These are phyloP conservation scores for Phlebopus sp. DNA, from an alignment of 1,284 basidiomycete species.

Conservation along the genomic window DNA sequence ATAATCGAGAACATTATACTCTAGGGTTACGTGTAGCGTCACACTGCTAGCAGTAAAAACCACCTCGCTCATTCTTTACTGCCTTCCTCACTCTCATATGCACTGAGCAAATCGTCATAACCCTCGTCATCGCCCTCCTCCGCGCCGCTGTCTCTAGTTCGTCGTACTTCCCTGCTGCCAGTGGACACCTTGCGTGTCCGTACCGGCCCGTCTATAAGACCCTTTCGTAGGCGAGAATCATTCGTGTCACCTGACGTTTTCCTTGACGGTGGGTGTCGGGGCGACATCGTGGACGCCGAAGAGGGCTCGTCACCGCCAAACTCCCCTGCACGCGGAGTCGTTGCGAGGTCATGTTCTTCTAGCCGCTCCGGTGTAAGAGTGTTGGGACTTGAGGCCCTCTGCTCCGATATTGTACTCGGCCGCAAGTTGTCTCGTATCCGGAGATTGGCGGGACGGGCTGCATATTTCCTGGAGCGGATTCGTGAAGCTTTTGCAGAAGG, in stretches of 20 bases:
- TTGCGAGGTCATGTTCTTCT: conserved; percentile 46
- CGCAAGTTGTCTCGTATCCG: conserved; percentile 38
- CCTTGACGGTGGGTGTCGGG: conserved; percentile 37
- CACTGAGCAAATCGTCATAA: conserved; percentile 71
- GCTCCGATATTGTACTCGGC: conserved; percentile 17
- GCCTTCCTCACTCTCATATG: conserved; percentile 71
- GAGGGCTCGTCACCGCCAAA: conserved; percentile 40
- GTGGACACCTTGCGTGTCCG: conserved; percentile 47
- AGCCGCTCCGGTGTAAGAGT: conserved; percentile 48
- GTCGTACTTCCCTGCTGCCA: conserved; percentile 39
- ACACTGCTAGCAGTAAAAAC: neutral
- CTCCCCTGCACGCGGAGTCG: conserved; percentile 53
- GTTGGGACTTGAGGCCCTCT: conserved; percentile 39
- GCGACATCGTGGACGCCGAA: conserved; percentile 25
- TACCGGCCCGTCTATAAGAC: conserved; percentile 27
- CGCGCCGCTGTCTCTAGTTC: conserved; percentile 54
- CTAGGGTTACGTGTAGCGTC: too few species aligned
- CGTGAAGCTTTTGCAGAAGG: conserved; percentile 34
- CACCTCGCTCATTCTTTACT: conserved; percentile 24
- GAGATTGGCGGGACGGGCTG: conserved; percentile 44
- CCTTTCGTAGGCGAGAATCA: conserved; percentile 37
- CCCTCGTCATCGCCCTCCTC: conserved; percentile 77
- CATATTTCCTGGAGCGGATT: conserved; percentile 50
- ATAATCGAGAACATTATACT: too few species aligned
- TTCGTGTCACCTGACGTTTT: conserved; percentile 46